Evolutionary conservation across 2,329 filamentous ascomycete genomes (phyloP).

Genomic region (Dryadomyces quercus-mongolicae): DNA sequence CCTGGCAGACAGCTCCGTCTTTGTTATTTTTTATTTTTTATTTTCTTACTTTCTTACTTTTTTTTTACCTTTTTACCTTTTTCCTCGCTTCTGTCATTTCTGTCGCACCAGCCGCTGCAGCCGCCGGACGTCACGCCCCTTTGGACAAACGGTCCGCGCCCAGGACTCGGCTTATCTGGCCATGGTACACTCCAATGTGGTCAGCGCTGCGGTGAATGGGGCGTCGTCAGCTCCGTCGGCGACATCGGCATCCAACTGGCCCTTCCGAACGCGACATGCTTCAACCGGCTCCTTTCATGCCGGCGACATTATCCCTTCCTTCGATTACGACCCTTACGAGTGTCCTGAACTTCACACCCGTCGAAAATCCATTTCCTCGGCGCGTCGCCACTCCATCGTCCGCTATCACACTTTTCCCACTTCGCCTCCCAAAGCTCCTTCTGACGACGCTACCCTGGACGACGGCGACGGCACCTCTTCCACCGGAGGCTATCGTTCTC

Average conservation of each 20-base stretch:
- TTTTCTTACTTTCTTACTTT: not conserved
- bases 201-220: conserved; percentile 9
- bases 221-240: not conserved
- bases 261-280: conserved; percentile 12
- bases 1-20: too few species aligned
- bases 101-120: not conserved
- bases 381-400: conserved; percentile 31
- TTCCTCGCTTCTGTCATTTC: not conserved
- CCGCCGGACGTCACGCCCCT: not conserved
- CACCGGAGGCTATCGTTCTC: too few species aligned
- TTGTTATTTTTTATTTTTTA: not conserved
- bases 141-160: not conserved
- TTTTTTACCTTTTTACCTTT: too few species aligned
- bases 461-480: not conserved
- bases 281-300: conserved; percentile 39
- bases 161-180: not conserved
- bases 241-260: not conserved
- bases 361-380: conserved; percentile 31
- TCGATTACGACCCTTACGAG: conserved; percentile 13
- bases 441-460: conserved; percentile 11
- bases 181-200: conserved; percentile 13
- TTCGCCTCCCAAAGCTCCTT: conserved; percentile 12
- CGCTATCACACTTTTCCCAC: conserved; percentile 78
- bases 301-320: conserved; percentile 33
- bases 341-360: conserved; percentile 15